phyloP scores from a whole-genome alignment of 2,329 filamentous ascomycete species.

The Huntiella abstrusa region DNA sequence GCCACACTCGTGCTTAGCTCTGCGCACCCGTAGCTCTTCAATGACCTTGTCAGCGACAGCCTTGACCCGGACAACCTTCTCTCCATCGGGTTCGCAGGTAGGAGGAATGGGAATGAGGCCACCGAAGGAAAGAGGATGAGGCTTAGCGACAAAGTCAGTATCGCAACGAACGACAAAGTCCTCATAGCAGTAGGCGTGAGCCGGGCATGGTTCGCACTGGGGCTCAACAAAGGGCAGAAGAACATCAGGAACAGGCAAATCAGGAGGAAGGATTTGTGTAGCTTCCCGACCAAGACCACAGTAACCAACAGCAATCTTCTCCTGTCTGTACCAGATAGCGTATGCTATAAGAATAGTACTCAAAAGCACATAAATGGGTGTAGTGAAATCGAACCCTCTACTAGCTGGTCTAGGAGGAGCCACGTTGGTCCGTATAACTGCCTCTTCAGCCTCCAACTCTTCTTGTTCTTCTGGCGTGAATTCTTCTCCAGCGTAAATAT shows the following conservation, averaged over 20 bases:
- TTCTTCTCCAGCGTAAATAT: conserved; percentile 61
- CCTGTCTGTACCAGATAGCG: conserved; percentile 71
- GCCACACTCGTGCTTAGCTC: conserved; percentile 82
- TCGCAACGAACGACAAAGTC: conserved; percentile 67
- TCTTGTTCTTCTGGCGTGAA: conserved; percentile 85
- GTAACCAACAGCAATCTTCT: conserved; percentile 91
- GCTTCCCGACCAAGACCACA: conserved; percentile 63
- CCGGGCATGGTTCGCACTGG: conserved; percentile 74
- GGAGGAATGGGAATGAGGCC: conserved; percentile 72
- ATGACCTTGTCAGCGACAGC: conserved; percentile 75
- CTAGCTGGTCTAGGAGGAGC: conserved; percentile 24
- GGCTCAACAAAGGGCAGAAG: conserved; percentile 52
- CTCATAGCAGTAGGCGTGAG: conserved; percentile 73
- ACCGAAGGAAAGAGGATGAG: conserved; percentile 65
- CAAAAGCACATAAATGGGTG: conserved; percentile 53
- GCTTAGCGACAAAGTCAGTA: conserved; percentile 65
- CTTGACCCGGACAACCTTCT: conserved; percentile 73
- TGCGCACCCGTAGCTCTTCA: conserved; percentile 66
- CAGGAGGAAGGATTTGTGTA: conserved; percentile 28
- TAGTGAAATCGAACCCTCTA: conserved; percentile 32
- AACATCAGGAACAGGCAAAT: conserved; percentile 48
- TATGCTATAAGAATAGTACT: conserved; percentile 53
- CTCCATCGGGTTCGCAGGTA: conserved; percentile 85
- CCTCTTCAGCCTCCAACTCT: conserved; percentile 54
- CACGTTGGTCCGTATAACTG: conserved; percentile 30